Base-by-base conservation (phyloP, 2,329 filamentous ascomycete genomes). In the Pseudocercospora fijiensis region DNA sequence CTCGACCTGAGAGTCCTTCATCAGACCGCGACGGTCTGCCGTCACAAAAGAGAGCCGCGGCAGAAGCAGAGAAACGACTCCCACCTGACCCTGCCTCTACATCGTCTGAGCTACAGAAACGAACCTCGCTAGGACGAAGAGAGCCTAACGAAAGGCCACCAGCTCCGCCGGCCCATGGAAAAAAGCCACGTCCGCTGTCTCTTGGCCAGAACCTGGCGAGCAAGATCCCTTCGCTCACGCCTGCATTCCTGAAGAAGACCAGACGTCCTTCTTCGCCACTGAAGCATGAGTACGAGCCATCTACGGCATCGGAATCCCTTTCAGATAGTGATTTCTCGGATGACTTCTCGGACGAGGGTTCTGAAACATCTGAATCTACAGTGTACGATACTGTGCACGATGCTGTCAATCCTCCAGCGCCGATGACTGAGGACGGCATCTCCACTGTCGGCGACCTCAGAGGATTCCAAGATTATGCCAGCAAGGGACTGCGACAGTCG, bases 271-370 rank as follows among this genome's bases (percentile, higher is more conserved):
- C 95, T 0, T 99, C 95, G 1, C 95, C 95, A 0, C 82, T 99
- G 57, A 99, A 99, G 79, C 94, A 98, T 74, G 94, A 99, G 78
- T 99, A 97, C 72, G 89, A 93, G 67, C 94, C 94, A 13, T 98
- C 95, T 16, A 87, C 86, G 6, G 86, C 85, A 52, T 88, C 87
- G 0, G 85, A 86, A 47, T 86, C 86, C 6, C 83, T 83, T 8
- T 83, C 81, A 1, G 82, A 86, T 60, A 87, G 84, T 52, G 84
- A 86, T 55, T 79, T 81, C 47, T 85, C 83, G 13, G 79, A 78
- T 11, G 76, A 76, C 20, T 56, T 56, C 22, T 72, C 78, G 6
- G 86, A 89, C 49, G 75, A 76, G 26, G 76, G 78, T 20, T 80
- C 79, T 10, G 61, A 78, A 8, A 82, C 79, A 0, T 82, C 81